Percentiles rank a stretch among this genome's conserved stretches.
Evolutionary conservation across 768 basidiomycete genomes (phyloP).

Genomic region (Tubosaeta sp.): DNA sequence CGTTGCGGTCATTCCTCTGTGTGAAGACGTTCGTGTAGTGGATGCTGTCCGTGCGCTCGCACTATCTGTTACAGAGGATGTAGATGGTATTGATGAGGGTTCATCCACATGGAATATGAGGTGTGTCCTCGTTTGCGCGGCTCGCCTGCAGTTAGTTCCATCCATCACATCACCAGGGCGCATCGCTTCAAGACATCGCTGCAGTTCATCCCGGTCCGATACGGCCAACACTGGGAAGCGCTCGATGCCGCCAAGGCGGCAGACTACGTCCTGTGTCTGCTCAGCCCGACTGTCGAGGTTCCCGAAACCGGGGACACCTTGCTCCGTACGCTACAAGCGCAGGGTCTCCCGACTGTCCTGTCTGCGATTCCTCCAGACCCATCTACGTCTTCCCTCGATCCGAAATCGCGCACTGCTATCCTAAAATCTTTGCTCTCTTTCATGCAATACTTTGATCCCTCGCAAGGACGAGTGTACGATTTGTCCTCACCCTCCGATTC

Average conservation of each 20-base stretch:
- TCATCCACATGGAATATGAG: conserved; percentile 54
- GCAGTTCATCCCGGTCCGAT: conserved; percentile 78
- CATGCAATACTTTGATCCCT: conserved; percentile 91
- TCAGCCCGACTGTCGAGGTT: conserved; percentile 82
- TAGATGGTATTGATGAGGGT: conserved; percentile 13
- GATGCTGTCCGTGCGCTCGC: conserved; percentile 55
- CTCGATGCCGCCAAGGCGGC: conserved; percentile 85
- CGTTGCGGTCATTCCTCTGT: conserved; percentile 83
- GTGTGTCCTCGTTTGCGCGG: conserved; percentile 37
- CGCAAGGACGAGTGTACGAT: conserved; percentile 73
- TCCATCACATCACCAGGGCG: conserved; percentile 44
- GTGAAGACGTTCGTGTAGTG: conserved; percentile 54
- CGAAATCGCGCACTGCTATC: conserved; percentile 62
- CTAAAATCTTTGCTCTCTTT: conserved; percentile 91
- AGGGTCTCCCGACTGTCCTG: conserved; percentile 83
- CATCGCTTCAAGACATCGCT: conserved; percentile 89
- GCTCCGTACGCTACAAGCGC: conserved; percentile 82
- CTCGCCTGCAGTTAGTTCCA: neutral
- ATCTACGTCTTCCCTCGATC: conserved; percentile 42
- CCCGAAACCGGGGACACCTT: conserved; percentile 82
- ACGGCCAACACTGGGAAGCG: conserved; percentile 66
- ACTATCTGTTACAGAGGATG: conserved; percentile 49
- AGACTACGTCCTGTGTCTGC: conserved; percentile 83
- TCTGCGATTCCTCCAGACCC: conserved; percentile 62
- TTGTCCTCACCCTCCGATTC: conserved; percentile 59